A percentile compares a stretch with the other conserved stretches of the same genome.
Evolutionary conservation across 2,329 filamentous ascomycete species (phyloP).

Genomic region (Verticillium nubilum): DNA sequence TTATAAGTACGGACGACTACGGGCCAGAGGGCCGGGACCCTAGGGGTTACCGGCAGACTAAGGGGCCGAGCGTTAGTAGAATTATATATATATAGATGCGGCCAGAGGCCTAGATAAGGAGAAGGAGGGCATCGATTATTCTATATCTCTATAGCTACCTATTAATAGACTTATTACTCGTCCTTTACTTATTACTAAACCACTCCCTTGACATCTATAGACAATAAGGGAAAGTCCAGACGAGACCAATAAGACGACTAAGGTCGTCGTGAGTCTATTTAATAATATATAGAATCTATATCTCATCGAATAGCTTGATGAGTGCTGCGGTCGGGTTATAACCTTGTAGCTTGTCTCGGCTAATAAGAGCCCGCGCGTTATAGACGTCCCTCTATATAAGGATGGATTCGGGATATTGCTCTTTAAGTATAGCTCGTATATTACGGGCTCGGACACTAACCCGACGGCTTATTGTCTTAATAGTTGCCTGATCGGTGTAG

Average conservation of each 20-base stretch:
- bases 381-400: slow-evolving; percentile 11
- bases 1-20: no score
- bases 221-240: slow-evolving; percentile 10
- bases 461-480: slow-evolving; percentile 10
- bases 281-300: slow-evolving; percentile 10
- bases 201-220: no score
- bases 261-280: slow-evolving; percentile 11
- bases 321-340: slow-evolving; percentile 8
- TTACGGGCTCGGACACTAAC: slow-evolving; percentile 10
- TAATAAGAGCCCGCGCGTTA: slow-evolving; percentile 9
- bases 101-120: no score
- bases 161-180: no score
- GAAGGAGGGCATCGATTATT: no score
- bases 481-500: slow-evolving; percentile 4
- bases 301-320: slow-evolving; percentile 13
- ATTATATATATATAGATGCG: no score
- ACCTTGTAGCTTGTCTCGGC: slow-evolving; percentile 10
- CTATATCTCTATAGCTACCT: no score
- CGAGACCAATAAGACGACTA: slow-evolving; percentile 9
- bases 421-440: slow-evolving; percentile 6
- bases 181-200: no score
- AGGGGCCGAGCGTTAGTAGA: no score
- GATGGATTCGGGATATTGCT: slow-evolving; percentile 4
- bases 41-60: no score
- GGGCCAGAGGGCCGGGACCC: no score